These are phyloP conservation scores for Xylaria venustula DNA, from an alignment of 495 filamentous ascomycete species.

Conservation along the genomic window DNA sequence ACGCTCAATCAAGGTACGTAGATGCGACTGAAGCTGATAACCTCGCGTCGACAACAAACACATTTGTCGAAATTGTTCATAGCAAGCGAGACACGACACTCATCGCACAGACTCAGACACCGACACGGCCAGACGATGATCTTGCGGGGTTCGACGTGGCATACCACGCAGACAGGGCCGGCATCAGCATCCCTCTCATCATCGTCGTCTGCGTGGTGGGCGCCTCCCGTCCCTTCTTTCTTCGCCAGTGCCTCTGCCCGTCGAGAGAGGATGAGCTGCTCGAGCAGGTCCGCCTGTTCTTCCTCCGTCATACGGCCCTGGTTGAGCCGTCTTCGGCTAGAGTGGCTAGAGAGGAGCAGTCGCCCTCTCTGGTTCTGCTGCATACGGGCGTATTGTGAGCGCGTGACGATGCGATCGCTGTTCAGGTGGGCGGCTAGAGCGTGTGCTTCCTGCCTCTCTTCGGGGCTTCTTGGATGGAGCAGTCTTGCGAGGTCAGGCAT, in stretches of 20 bases:
- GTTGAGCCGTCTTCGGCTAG: conserved; percentile 32
- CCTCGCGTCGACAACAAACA: conserved; percentile 85
- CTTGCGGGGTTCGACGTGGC: conserved; percentile 80
- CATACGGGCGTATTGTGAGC: conserved; percentile 68
- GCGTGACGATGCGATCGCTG: conserved; percentile 70
- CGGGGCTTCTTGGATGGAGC: conserved; percentile 73
- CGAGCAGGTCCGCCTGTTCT: conserved; percentile 78
- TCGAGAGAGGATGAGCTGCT: conserved; percentile 73
- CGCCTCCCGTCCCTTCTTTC: neutral
- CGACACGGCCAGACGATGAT: conserved; percentile 96
- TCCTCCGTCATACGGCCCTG: conserved; percentile 50
- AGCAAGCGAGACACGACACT: conserved; percentile 87
- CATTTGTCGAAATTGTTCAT: conserved; percentile 97
- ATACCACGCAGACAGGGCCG: conserved; percentile 90
- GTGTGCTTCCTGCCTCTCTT: conserved; percentile 76
- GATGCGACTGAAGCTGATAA: conserved; percentile 81
- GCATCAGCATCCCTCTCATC: conserved; percentile 45
- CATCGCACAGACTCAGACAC: conserved; percentile 90
- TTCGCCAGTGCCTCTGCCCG: conserved; percentile 35
- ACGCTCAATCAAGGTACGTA: conserved; percentile 79
- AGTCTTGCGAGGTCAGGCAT: conserved; percentile 71
- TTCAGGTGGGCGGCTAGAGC: conserved; percentile 79
- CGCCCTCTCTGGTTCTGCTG: conserved; percentile 63
- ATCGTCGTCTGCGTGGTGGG: neutral
- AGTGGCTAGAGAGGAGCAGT: conserved; percentile 56